Evolutionary conservation across 2,329 filamentous ascomycete genomes (phyloP).

Genomic region (Ascosphaera pollenicola): DNA sequence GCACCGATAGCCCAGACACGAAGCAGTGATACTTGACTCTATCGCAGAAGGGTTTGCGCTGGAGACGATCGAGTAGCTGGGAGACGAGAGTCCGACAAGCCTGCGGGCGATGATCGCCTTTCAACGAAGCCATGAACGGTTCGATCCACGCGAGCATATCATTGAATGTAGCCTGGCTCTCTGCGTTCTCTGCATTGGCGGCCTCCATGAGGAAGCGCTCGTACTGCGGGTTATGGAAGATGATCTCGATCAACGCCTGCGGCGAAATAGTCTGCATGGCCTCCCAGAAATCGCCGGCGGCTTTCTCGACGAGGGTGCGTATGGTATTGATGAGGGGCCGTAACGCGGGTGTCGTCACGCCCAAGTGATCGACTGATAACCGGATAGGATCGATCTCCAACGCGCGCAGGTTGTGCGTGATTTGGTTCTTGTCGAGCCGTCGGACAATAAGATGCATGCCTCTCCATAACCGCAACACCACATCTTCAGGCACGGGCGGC

Average conservation of each 20-base stretch:
- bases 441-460: constrained; percentile 54
- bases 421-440: constrained; percentile 48
- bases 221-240: constrained; percentile 52
- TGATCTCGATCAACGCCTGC: constrained; percentile 59
- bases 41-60: constrained; percentile 18
- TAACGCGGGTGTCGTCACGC: constrained; percentile 38
- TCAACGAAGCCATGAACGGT: constrained; percentile 57
- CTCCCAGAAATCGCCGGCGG: constrained; percentile 68
- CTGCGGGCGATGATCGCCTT: constrained; percentile 51
- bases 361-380: constrained; percentile 42
- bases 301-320: constrained; percentile 48
- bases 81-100: constrained; percentile 60
- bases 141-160: constrained; percentile 56
- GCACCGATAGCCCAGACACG: constrained; percentile 20
- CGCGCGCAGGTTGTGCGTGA: constrained; percentile 55
- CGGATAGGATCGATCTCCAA: constrained; percentile 50
- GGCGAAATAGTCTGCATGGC: constrained; percentile 64
- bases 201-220: constrained; percentile 30
- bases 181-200: constrained; percentile 28
- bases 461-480: constrained; percentile 57
- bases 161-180: constrained; percentile 34
- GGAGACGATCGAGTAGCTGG: constrained; percentile 43
- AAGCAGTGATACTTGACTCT: constrained; percentile 24
- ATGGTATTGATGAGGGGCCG: constrained; percentile 49
- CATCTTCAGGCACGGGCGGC: constrained; percentile 26